These are phyloP conservation scores for Metschnikowia matae DNA, from an alignment of 805 yeast genomes.

Conservation along the genomic window DNA sequence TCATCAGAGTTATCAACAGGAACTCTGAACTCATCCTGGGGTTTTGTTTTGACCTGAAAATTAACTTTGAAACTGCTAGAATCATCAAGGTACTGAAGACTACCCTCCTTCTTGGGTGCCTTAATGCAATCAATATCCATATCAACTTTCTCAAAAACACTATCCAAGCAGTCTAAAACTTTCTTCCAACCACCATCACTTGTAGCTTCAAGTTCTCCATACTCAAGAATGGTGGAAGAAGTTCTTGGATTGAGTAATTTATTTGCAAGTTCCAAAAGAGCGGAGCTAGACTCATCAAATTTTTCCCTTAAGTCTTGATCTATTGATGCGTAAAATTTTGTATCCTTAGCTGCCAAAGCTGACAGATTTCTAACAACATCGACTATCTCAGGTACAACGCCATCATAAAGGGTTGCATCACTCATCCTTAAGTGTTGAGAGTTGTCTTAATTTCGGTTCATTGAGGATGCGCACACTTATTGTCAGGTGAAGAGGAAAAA, in stretches of 20 bases:
- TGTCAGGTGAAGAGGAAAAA: background rate
- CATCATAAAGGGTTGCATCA: background rate
- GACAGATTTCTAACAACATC: conserved; percentile 61
- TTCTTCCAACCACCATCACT: conserved; percentile 53
- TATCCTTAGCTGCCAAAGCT: conserved; percentile 72
- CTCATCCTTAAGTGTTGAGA: background rate
- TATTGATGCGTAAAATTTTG: conserved; percentile 65
- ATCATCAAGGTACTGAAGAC: conserved; percentile 7
- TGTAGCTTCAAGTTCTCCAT: conserved; percentile 42
- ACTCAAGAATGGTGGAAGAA: conserved; percentile 22
- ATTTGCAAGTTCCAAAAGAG: conserved; percentile 45
- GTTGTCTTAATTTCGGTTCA: conserved; percentile 1
- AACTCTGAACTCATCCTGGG: conserved; percentile 58
- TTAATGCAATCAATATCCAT: conserved; percentile 51
- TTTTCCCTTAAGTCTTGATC: conserved; percentile 44
- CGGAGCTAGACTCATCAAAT: conserved; percentile 38
- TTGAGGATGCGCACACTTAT: conserved; percentile 1
- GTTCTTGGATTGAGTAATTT: conserved; percentile 35
- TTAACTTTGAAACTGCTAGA: conserved; percentile 1
- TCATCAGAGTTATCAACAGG: conserved; percentile 65
- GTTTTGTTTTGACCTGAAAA: conserved; percentile 41
- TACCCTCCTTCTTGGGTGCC: conserved; percentile 20
- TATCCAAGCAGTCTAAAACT: conserved; percentile 61
- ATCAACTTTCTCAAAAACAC: conserved; percentile 73
- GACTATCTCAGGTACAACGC: conserved; percentile 44